Percentiles rank a stretch among this genome's conserved stretches.
Conservation (phyloP, 1,284 basidiomycete species). For the Xanthoconium separans region DNA sequence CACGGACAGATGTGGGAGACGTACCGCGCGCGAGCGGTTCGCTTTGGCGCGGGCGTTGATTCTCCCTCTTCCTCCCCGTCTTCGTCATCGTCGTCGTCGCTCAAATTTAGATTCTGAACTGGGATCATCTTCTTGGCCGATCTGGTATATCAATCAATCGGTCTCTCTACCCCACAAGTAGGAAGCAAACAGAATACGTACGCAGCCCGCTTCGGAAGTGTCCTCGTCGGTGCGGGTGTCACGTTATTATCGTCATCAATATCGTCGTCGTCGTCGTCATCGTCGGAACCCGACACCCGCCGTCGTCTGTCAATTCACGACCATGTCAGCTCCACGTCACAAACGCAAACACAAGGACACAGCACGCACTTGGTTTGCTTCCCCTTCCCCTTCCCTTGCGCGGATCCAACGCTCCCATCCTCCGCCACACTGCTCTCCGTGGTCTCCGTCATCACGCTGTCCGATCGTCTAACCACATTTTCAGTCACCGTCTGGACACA, state of each 20-base stretch:
- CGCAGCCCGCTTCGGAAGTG: slow-evolving; percentile 45
- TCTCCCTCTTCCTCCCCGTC: neutral
- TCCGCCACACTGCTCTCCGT: slow-evolving; percentile 36
- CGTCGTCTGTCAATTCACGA: slow-evolving; percentile 34
- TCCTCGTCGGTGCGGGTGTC: slow-evolving; percentile 37
- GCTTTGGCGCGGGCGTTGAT: neutral
- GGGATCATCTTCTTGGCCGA: slow-evolving; percentile 36
- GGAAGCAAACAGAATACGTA: slow-evolving; percentile 24
- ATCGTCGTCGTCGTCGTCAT: slow-evolving; percentile 34
- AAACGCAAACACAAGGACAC: neutral
- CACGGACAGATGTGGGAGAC: neutral
- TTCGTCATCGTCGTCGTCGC: neutral
- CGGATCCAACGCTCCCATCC: slow-evolving; percentile 24
- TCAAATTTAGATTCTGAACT: neutral
- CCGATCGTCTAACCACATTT: slow-evolving; percentile 37
- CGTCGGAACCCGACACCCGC: slow-evolving; percentile 45
- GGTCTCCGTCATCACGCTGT: slow-evolving; percentile 41
- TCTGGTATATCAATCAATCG: slow-evolving; percentile 18
- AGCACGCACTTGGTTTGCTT: slow-evolving; percentile 38
- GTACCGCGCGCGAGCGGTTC: neutral
- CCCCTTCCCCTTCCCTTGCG: slow-evolving; percentile 30
- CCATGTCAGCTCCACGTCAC: neutral
- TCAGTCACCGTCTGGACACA: neutral
- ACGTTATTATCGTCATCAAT: slow-evolving; percentile 22
- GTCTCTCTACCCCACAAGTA: neutral